Evolutionary conservation across 148 eudicot species (phyloP), one percentile per base, ranked within the genome.

Genomic region (Euryodendron excelsum): DNA sequence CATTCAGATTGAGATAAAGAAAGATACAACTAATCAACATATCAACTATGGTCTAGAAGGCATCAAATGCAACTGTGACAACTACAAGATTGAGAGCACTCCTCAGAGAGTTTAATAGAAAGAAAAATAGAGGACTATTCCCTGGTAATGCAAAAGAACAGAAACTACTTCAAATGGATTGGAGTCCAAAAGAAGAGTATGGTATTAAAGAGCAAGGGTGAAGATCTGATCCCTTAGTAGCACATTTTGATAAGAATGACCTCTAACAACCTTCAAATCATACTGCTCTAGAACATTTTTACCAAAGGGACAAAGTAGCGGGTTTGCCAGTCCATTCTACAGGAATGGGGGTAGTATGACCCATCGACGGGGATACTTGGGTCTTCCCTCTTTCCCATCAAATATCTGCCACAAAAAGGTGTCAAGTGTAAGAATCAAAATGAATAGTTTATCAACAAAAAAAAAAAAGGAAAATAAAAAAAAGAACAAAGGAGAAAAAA

Each of bases 351-450:
- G 98, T 52, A 93, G 82, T 72, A 96, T 93, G 65, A 96, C 94
- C 99, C 99, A 93, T 84, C 99, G 82, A 14, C 98, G 88, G 66
- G 99, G 98, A 67, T 96, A 96, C 86, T 89, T 96, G 11, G 99
- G 99, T 77, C 85, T 86, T 74, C 98, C 99, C 4, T 96, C 99
- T 83, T 96, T 96, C 37, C 99, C 99, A 68, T 93, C 97, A 72
- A 96, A 96, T 44, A 96, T 82, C 99, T 96, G 93, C 87, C 81
- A 66, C 59, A 72, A 65, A 71, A 77, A 56, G 12, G n/a, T 3
- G 25, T 61, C 37, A 72, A 11, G 31, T 25, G 34, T 59, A 17
- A 62, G 75, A 76, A 79, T 55, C 63, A 44, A 25, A 6, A 13
- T 44, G 28, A 3, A 25, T 21, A 23, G 50, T 12, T 69, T 6